phyloP scores from a whole-genome alignment of 192 early-diverging fungal genomes.

The Lobosporangium transversale region DNA sequence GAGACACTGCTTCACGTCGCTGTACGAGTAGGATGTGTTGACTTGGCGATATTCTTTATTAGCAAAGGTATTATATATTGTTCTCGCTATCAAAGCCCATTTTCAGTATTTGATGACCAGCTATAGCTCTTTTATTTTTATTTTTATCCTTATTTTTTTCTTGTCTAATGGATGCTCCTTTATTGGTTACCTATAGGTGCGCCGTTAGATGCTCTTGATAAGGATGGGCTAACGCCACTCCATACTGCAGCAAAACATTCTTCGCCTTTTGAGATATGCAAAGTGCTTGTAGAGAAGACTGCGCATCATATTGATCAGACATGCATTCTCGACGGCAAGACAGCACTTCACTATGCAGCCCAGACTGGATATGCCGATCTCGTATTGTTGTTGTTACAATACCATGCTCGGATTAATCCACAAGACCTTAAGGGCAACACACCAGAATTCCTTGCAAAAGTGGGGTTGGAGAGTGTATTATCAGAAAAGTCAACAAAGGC shows the following conservation, averaged over 20 bases:
- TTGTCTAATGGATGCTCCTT: neutral
- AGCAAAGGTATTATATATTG: slow-evolving; percentile 38
- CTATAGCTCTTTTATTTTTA: too few species aligned
- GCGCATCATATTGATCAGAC: slow-evolving; percentile 50
- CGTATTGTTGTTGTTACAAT: slow-evolving; percentile 35
- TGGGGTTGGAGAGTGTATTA: slow-evolving; percentile 25
- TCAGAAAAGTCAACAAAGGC: slow-evolving; percentile 37
- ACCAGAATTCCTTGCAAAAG: slow-evolving; percentile 43
- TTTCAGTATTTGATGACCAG: too few species aligned
- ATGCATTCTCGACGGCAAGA: slow-evolving; percentile 39
- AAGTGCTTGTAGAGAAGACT: slow-evolving; percentile 45
- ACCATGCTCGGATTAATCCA: slow-evolving; percentile 49
- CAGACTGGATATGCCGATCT: slow-evolving; percentile 42
- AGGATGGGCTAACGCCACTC: slow-evolving; percentile 48
- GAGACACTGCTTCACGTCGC: slow-evolving; percentile 55
- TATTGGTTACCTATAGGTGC: slow-evolving; percentile 18
- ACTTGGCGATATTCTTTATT: slow-evolving; percentile 43
- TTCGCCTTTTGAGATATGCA: slow-evolving; percentile 41
- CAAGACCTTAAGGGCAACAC: slow-evolving; percentile 47
- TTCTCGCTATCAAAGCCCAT: too few species aligned
- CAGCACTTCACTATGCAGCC: slow-evolving; percentile 49
- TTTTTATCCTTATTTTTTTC: slow-evolving; percentile 5
- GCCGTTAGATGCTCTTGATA: slow-evolving; percentile 52
- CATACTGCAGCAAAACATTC: slow-evolving; percentile 50
- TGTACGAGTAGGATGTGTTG: slow-evolving; percentile 46